phyloP scores from a whole-genome alignment of 148 eudicot species.

The Linanthus parryae region DNA sequence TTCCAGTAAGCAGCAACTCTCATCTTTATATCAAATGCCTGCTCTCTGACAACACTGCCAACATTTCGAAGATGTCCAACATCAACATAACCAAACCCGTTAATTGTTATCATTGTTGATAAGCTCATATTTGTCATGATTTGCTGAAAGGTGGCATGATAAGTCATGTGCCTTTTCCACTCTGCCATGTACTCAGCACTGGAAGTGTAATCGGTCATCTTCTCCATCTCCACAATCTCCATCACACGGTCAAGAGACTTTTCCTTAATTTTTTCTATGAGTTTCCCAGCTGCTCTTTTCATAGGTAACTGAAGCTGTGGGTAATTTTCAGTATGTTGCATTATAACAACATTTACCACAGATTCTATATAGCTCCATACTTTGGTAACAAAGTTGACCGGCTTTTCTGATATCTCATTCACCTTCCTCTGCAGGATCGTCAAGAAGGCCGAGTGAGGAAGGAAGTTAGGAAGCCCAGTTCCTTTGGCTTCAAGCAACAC shows the following conservation, averaged over 20 bases:
- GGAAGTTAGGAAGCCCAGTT: conserved; percentile 38
- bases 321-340: conserved; percentile 29
- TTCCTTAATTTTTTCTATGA: no score
- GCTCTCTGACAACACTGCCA: conserved; percentile 7
- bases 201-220: conserved; percentile 45
- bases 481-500: conserved; percentile 1
- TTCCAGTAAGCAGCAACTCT: conserved; percentile 3
- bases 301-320: conserved; percentile 27
- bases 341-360: conserved; percentile 23
- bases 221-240: no score
- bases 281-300: conserved; percentile 32
- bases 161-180: conserved; percentile 23
- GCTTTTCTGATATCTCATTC: conserved; percentile 17
- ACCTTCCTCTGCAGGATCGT: conserved; percentile 19
- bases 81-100: no score
- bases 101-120: no score
- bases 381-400: conserved; percentile 24
- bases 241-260: no score
- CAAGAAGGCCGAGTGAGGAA: conserved; percentile 33
- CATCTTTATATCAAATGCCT: conserved; percentile 17
- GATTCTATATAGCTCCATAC: conserved; percentile 35
- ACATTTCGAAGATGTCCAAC: conserved; percentile 23
- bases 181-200: conserved; percentile 28
- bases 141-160: no score
- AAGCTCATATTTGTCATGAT: no score